Base-by-base conservation (phyloP, 164 flowering plant species). In the Litsea cubeba region DNA sequence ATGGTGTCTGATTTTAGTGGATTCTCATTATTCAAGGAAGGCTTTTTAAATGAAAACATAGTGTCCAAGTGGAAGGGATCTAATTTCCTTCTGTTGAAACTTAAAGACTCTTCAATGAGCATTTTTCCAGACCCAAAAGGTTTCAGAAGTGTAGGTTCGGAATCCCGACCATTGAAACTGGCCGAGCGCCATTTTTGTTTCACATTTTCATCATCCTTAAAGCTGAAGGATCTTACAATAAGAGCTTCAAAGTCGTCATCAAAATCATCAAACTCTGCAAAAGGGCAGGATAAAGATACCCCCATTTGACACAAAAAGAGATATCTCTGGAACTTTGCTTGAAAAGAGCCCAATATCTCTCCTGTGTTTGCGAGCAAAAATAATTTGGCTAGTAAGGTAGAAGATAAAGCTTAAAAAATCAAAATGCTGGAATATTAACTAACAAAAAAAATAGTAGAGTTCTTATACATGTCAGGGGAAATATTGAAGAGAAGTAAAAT, bases 171-270 rank as follows among this genome's bases (percentile, higher is more conserved):
- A 10, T 86, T 84, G 81, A 87, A 88, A 74, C 90, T 87, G 66
- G 86, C 68, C 10, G 96, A 89, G 76, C 86, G 73, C 12, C 79
- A 28, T 12, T 79, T 78, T 12, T 87, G 83, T 68, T 74, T 85
- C 69, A 51, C 80, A 60, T 81, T 86, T 32, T 82, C 84, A 49
- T 84, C 85, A 17, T 54, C 60, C 22, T 85, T 87, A 68, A 86
- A 83, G 77, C 84, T 81, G 49, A 88, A 75, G 64, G 93, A 88
- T 78, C 89, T 92, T 50, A 82, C 89, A 62, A 82, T 65, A 30
- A 89, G 79, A 23, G 88, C 77, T 62, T 87, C 88, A 35, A 84
- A 68, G 12, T 72, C 82, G 65, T 57, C 81, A 35, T 85, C 90
- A 65, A 87, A 57, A 71, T 85, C 88, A 68, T 66, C 81, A 58